phyloP scores from a whole-genome alignment of 1,284 basidiomycete species.

The Cryptococcus hybrid region DNA sequence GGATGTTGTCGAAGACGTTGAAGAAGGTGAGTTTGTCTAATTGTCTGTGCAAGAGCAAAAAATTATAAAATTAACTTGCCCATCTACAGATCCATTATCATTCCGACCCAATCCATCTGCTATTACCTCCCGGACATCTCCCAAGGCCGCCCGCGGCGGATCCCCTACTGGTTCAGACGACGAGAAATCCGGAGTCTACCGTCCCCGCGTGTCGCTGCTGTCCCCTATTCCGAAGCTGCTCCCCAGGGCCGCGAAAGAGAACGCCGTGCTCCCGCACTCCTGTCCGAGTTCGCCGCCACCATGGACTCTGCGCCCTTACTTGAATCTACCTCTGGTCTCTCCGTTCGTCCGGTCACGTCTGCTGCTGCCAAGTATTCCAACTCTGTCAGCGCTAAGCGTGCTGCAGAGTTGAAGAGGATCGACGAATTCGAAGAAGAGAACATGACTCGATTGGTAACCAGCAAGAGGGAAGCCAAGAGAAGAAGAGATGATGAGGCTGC shows the following conservation, averaged over 20 bases:
- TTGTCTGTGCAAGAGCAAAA: neutral
- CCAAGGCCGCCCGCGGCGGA: constrained; percentile 14
- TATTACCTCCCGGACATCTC: constrained; percentile 26
- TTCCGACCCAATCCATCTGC: constrained; percentile 80
- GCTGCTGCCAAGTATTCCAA: constrained; percentile 42
- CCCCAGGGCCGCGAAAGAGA: constrained; percentile 54
- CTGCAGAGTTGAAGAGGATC: constrained; percentile 70
- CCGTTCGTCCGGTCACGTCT: constrained; percentile 39
- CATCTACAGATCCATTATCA: constrained; percentile 69
- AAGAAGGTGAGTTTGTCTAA: constrained; percentile 59
- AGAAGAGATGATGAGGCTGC: constrained; percentile 86
- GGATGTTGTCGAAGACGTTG: constrained; percentile 56
- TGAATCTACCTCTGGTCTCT: constrained; percentile 77
- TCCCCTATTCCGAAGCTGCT: constrained; percentile 66
- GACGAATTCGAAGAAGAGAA: constrained; percentile 95
- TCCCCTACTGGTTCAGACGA: constrained; percentile 12
- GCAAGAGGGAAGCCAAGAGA: constrained; percentile 79
- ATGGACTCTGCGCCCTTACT: constrained; percentile 59
- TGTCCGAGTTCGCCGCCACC: constrained; percentile 59
- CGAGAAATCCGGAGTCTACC: constrained; percentile 66
- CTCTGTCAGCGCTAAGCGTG: constrained; percentile 47
- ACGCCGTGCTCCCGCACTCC: constrained; percentile 68
- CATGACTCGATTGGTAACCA: constrained; percentile 87
- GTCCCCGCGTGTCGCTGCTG: constrained; percentile 89
- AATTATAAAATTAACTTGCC: neutral